phyloP scores from a whole-genome alignment of 2,329 filamentous ascomycete genomes.

The Arthroderma sp. region DNA sequence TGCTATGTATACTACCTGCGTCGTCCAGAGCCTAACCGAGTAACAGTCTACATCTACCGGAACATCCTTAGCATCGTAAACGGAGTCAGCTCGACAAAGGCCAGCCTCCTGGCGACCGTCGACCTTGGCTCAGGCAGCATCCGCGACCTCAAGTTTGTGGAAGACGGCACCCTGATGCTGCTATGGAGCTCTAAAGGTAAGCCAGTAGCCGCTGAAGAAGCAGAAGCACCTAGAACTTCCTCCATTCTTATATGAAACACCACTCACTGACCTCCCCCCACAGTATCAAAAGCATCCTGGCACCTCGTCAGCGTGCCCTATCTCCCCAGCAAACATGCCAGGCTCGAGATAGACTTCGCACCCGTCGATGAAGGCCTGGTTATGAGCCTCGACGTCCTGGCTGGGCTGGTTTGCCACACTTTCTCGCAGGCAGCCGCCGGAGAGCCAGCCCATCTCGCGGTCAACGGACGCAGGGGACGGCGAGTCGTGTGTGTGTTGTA shows the following conservation, averaged over 20 bases:
- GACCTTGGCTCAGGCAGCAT: slow-evolving; percentile 26
- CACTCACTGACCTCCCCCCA: neutral
- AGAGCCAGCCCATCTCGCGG: slow-evolving; percentile 39
- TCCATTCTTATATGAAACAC: neutral
- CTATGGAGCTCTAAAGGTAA: slow-evolving; percentile 38
- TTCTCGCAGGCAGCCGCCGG: slow-evolving; percentile 36
- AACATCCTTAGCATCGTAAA: slow-evolving; percentile 43
- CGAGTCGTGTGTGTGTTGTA: slow-evolving; percentile 45
- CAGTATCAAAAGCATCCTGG: slow-evolving; percentile 9
- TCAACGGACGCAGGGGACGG: slow-evolving; percentile 45
- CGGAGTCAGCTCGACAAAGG: slow-evolving; percentile 43
- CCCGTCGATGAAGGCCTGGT: slow-evolving; percentile 15
- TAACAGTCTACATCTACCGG: slow-evolving; percentile 49
- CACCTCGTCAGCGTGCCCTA: slow-evolving; percentile 28
- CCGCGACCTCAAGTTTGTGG: slow-evolving; percentile 56
- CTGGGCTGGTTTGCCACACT: slow-evolving; percentile 32
- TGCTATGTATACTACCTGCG: neutral
- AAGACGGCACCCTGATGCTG: slow-evolving; percentile 49
- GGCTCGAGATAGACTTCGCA: slow-evolving; percentile 14
- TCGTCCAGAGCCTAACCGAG: too few relatives aligned
- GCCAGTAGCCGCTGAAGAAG: too few relatives aligned
- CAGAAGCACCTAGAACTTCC: neutral
- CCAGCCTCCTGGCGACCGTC: slow-evolving; percentile 23
- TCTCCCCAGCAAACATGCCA: slow-evolving; percentile 14
- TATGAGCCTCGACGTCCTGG: slow-evolving; percentile 10